Conservation (phyloP, 257 asterid genomes). For the Pogostemon cablin region DNA sequence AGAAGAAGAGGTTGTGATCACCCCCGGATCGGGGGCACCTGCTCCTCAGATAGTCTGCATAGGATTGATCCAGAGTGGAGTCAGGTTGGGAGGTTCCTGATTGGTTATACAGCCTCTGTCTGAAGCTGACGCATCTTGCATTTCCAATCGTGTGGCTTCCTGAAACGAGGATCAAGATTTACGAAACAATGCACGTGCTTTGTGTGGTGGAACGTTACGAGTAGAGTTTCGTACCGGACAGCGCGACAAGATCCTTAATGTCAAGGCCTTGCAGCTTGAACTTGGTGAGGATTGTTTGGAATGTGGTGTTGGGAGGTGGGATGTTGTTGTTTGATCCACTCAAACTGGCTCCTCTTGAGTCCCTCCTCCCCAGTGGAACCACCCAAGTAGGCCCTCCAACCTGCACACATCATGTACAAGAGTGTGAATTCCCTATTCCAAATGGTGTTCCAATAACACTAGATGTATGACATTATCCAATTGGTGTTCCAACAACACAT, state of each 20-base stretch:
- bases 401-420: constrained; percentile 19
- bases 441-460: no score
- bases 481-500: no score
- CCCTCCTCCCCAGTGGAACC: constrained; percentile 61
- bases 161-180: constrained; percentile 24
- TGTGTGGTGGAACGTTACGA: no score
- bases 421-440: no score
- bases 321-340: constrained; percentile 52
- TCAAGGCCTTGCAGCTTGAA: constrained; percentile 44
- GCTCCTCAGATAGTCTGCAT: constrained; percentile 36
- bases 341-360: constrained; percentile 48
- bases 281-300: constrained; percentile 47
- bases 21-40: constrained; percentile 55
- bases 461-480: no score
- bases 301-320: constrained; percentile 57
- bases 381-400: constrained; percentile 57
- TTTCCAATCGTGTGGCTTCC: constrained; percentile 68
- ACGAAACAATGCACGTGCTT: no score
- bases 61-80: constrained; percentile 39
- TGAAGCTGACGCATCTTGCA: constrained; percentile 56
- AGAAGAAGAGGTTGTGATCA: constrained; percentile 39
- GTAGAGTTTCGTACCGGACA: constrained; percentile 41
- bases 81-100: constrained; percentile 9
- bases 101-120: constrained; percentile 55
- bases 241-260: constrained; percentile 55